These are phyloP conservation scores for Elaphomyces granulatus DNA, from an alignment of 495 filamentous ascomycete genomes.

Conservation along the genomic window DNA sequence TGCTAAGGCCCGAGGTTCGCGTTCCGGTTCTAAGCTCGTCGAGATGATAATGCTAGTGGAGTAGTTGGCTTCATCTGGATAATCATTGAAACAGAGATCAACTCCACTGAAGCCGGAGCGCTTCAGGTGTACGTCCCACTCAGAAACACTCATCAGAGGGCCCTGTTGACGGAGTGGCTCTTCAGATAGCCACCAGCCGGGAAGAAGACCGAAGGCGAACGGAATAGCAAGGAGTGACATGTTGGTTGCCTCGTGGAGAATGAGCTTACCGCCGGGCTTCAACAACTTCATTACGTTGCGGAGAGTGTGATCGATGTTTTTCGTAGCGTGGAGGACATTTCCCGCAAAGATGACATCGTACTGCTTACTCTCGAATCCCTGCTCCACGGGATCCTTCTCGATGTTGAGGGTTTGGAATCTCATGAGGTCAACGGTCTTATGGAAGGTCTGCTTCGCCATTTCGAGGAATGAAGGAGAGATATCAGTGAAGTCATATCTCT, in stretches of 20 bases:
- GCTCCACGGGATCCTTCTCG: constrained; percentile 3
- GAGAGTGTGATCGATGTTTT: constrained; percentile 23
- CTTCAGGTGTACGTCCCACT: constrained; percentile 9
- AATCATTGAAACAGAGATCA: constrained; percentile 15
- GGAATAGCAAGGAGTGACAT: constrained; percentile 1
- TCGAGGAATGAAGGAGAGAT: constrained; percentile 28
- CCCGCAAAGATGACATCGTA: constrained; percentile 15
- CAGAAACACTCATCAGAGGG: constrained; percentile 5
- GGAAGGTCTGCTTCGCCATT: constrained; percentile 11
- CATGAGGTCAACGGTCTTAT: constrained; percentile 1
- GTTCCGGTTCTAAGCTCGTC: too few relatives aligned
- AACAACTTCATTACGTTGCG: constrained; percentile 10
- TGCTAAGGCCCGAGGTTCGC: too few relatives aligned
- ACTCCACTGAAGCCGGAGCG: constrained; percentile 17
- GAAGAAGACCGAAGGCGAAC: constrained; percentile 7
- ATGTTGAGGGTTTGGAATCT: constrained; percentile 5
- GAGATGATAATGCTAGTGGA: constrained; percentile 14
- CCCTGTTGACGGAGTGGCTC: constrained; percentile 3
- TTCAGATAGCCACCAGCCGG: constrained; percentile 11
- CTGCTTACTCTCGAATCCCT: constrained; percentile 6
- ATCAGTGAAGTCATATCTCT: constrained; percentile 25
- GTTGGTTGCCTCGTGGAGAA: constrained; percentile 8
- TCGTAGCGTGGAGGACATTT: constrained; percentile 13
- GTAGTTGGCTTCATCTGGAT: constrained; percentile 13
- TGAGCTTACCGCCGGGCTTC: constrained; percentile 10